Evolutionary conservation across 2,329 filamentous ascomycete genomes (phyloP), one percentile per base, ranked within the genome.

Genomic region (Phialophora chinensis): DNA sequence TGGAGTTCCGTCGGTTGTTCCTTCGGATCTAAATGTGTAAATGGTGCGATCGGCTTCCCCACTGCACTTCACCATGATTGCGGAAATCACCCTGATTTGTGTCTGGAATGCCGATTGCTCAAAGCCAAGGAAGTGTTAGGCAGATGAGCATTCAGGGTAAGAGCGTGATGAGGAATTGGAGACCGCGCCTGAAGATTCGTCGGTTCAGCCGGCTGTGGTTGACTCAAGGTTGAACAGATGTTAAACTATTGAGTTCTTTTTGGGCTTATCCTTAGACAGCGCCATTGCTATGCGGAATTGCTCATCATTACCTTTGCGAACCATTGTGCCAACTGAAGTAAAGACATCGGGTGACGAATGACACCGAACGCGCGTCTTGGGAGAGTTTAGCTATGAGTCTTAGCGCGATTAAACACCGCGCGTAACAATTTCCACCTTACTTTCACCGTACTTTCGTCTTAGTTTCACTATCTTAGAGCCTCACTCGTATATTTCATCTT

Each of bases 111-210:
- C 44, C 29, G 44, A 44, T 44, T 52, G 54, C 47, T 17, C 62
- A 42, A 52, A 20, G 59, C 54, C 62, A 59, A 33, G 54, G 62
- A 53, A 54, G 62, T 42, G 54, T 55, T 33, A 63, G 31, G 4
- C 38, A 55, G 14, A 59, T 59, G 54, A 8, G 23, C 53, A 42
- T 63, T 53, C 54, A 42, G 6, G 6, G 25, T 27, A 10, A 58
- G 31, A 2, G 23, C 54, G 17, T 63, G 42, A 27, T 52, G 47
- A 63, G 53, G 31, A 59, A 58, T 38, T 63, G 61, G 17, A 63
- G 23, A 7, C 25, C 59, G 17, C 25, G 42, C 61, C 47, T 63
- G 52, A 12, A 29, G 44, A 7, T 23, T 52, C 23, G 29, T 42
- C 25, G 42, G 31, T n/a, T 38, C 42, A 12, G 44, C 42, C 29